Percentiles rank a stretch among this genome's conserved stretches.
Conservation (phyloP, 2,329 filamentous ascomycete species). For the Akanthomyces dipterigenus region DNA sequence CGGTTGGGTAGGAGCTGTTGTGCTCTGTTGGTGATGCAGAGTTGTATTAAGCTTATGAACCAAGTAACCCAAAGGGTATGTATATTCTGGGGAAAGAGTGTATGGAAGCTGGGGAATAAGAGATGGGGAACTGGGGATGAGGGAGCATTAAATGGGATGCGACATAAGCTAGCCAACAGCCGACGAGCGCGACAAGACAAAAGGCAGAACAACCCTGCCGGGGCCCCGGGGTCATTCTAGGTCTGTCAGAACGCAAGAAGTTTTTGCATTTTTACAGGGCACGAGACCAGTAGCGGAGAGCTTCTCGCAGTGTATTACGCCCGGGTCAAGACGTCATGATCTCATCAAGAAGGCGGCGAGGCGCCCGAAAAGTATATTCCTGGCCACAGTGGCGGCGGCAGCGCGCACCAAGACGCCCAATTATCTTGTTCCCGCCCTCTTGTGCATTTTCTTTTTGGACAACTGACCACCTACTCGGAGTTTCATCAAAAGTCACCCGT, state of each 20-base stretch:
- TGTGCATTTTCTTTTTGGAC: neutral
- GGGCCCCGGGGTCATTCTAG: neutral
- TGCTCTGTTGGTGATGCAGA: neutral
- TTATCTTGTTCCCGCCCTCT: neutral
- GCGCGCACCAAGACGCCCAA: no score
- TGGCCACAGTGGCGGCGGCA: neutral
- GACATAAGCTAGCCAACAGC: neutral
- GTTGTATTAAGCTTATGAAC: neutral
- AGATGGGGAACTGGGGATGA: neutral
- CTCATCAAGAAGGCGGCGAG: neutral
- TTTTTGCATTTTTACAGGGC: neutral
- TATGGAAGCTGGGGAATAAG: neutral
- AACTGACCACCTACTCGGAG: neutral
- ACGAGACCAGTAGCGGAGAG: neutral
- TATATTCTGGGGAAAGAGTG: neutral
- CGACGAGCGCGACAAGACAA: neutral
- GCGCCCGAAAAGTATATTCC: neutral
- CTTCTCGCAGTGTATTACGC: neutral
- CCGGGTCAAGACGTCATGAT: constrained; percentile 7
- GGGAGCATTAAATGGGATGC: neutral
- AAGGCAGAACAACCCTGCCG: neutral
- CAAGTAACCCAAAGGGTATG: neutral
- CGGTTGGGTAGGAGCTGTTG: neutral
- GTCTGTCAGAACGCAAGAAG: neutral
- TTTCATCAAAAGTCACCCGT: neutral